A percentile compares a stretch with the other conserved stretches of the same genome.
Conservation (phyloP, 306 rosid species). For the Parietaria judaica region DNA sequence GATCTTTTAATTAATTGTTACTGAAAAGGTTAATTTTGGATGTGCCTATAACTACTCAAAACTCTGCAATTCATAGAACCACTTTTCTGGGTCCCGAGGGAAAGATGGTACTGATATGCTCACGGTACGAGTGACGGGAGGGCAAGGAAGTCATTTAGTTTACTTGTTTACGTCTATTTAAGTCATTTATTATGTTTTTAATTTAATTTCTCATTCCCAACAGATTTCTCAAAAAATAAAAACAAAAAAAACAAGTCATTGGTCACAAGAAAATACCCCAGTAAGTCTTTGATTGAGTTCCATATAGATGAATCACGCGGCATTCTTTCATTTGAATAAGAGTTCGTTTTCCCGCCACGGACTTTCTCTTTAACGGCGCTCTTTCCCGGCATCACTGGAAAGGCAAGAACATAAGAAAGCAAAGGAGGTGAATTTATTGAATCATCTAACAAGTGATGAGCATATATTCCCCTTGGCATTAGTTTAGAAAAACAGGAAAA, state of each 20-base stretch:
- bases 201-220: no score
- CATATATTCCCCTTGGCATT: slow-evolving; percentile 1
- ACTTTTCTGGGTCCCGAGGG: no score
- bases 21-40: no score
- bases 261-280: slow-evolving; percentile 44
- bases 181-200: no score
- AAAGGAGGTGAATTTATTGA: neutral
- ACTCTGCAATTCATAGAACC: no score
- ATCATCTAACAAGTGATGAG: slow-evolving; percentile 2
- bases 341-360: slow-evolving; percentile 18
- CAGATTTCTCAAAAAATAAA: no score
- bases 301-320: slow-evolving; percentile 36
- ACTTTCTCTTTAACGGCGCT: slow-evolving; percentile 21
- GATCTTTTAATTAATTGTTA: no score
- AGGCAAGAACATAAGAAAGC: neutral
- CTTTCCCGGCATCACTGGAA: slow-evolving; percentile 35
- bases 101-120: no score
- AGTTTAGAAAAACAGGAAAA: neutral
- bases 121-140: no score
- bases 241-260: neutral
- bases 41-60: no score
- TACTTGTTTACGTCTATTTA: no score
- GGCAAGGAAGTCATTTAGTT: no score
- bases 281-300: slow-evolving; percentile 47
- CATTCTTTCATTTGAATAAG: slow-evolving; percentile 24